Conservation (phyloP, 768 basidiomycete species). For the Dentipellis sp. region DNA sequence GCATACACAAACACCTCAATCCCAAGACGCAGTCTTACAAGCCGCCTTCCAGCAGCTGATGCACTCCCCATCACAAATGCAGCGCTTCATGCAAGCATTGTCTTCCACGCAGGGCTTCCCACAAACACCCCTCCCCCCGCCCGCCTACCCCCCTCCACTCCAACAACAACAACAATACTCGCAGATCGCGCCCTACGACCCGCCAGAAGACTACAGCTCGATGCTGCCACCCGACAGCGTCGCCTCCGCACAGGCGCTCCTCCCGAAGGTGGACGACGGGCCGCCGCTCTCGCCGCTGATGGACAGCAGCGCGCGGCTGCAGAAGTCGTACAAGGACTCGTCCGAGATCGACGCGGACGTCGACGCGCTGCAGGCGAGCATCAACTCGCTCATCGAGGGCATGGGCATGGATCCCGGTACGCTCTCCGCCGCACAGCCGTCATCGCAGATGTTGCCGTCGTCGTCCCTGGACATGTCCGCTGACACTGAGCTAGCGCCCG, state of each 20-base stretch:
- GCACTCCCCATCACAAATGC: slow-evolving; percentile 19
- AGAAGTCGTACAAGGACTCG: slow-evolving; percentile 50
- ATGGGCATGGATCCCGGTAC: slow-evolving; percentile 52
- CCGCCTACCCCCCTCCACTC: not conserved
- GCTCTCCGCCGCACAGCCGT: slow-evolving; percentile 13
- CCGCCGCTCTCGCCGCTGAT: slow-evolving; percentile 22
- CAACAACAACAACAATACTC: not conserved
- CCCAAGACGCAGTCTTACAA: slow-evolving; percentile 13
- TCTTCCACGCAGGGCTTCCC: slow-evolving; percentile 3
- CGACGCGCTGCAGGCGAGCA: slow-evolving; percentile 54
- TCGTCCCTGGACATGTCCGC: slow-evolving; percentile 21
- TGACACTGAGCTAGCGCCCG: slow-evolving; percentile 15
- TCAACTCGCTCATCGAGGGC: slow-evolving; percentile 63
- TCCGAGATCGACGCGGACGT: slow-evolving; percentile 67
- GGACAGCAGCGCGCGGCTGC: slow-evolving; percentile 33
- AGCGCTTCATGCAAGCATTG: slow-evolving; percentile 19
- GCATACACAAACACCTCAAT: not conserved
- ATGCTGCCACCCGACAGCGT: not conserved
- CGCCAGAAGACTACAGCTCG: not conserved
- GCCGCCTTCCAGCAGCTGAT: slow-evolving; percentile 17
- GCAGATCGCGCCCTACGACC: not conserved
- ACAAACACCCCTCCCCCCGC: not conserved
- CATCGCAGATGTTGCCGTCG: not conserved
- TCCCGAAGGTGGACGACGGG: slow-evolving; percentile 24
- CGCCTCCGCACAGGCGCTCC: slow-evolving; percentile 9